phyloP scores from a whole-genome alignment of 139 green algal species.

The Chlamydomonas eustigma region DNA sequence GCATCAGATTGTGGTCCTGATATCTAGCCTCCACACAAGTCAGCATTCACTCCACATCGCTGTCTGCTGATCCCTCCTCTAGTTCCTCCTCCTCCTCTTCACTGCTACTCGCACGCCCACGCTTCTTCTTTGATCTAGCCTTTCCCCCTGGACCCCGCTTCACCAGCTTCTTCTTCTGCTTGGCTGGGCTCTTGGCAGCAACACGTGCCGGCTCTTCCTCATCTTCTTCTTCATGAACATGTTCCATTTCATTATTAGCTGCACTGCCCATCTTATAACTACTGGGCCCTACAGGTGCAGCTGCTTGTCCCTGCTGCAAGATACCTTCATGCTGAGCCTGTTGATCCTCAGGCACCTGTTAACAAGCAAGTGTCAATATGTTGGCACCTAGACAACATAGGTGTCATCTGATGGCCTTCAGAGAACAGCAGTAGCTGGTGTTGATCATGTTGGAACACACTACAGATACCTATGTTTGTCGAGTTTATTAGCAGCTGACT shows the following conservation, averaged over 20 bases:
- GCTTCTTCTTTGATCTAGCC: neutral
- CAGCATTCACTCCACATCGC: too few relatives aligned
- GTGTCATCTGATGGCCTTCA: neutral
- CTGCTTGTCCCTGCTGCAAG: neutral
- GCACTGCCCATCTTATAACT: too few relatives aligned
- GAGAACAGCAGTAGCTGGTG: too few relatives aligned
- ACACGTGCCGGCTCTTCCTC: too few relatives aligned
- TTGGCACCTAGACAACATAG: neutral
- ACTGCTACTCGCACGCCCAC: neutral
- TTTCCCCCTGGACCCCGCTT: neutral
- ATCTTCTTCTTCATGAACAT: too few relatives aligned
- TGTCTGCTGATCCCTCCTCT: too few relatives aligned
- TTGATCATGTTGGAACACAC: neutral
- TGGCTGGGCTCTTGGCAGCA: too few relatives aligned
- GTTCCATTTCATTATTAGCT: too few relatives aligned
- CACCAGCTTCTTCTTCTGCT: neutral
- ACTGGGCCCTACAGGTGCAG: neutral
- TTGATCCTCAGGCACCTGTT: neutral
- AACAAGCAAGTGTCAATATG: neutral
- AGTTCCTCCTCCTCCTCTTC: neutral
- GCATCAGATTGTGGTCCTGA: too few relatives aligned
- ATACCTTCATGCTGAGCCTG: neutral
- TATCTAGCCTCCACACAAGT: too few relatives aligned
- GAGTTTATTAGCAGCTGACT: too few relatives aligned
- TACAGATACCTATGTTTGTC: neutral